These are phyloP conservation scores for Gomphus bonarii DNA, from an alignment of 1,284 basidiomycete species.

Conservation along the genomic window DNA sequence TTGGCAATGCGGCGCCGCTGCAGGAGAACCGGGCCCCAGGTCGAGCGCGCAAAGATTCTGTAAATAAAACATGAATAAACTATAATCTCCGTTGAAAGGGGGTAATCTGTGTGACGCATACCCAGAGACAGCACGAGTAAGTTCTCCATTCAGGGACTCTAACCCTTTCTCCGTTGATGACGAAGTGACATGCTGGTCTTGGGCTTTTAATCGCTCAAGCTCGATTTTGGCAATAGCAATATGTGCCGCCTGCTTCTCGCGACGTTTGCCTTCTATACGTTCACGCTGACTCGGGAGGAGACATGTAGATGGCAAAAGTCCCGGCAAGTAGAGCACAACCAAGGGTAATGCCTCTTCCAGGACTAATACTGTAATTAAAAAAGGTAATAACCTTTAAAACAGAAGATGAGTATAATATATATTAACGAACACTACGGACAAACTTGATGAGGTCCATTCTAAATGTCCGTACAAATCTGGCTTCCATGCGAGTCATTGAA, in stretches of 20 bases:
- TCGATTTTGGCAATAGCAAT: constrained; percentile 11
- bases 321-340: constrained; percentile 78
- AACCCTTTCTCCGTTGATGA: not conserved
- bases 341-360: constrained; percentile 79
- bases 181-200: constrained; percentile 16
- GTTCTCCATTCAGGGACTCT: constrained; percentile 17
- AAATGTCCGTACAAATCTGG: constrained; percentile 54
- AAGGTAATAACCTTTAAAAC: constrained; percentile 62
- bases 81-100: not conserved
- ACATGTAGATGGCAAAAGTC: constrained; percentile 79
- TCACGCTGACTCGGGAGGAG: constrained; percentile 74
- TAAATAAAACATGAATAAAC: not conserved
- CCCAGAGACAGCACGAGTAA: constrained; percentile 24
- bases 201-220: constrained; percentile 14
- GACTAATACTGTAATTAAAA: constrained; percentile 64
- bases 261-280: constrained; percentile 54
- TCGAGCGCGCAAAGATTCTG: constrained; percentile 39
- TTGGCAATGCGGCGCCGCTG: constrained; percentile 43
- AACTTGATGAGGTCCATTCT: constrained; percentile 60
- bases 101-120: not conserved
- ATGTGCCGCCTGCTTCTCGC: constrained; percentile 34
- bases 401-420: constrained; percentile 2
- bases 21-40: constrained; percentile 41
- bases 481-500: constrained; percentile 52
- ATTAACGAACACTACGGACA: constrained; percentile 17